These are phyloP conservation scores for Antrodiella citrinella DNA, from an alignment of 768 basidiomycete genomes.

Conservation along the genomic window DNA sequence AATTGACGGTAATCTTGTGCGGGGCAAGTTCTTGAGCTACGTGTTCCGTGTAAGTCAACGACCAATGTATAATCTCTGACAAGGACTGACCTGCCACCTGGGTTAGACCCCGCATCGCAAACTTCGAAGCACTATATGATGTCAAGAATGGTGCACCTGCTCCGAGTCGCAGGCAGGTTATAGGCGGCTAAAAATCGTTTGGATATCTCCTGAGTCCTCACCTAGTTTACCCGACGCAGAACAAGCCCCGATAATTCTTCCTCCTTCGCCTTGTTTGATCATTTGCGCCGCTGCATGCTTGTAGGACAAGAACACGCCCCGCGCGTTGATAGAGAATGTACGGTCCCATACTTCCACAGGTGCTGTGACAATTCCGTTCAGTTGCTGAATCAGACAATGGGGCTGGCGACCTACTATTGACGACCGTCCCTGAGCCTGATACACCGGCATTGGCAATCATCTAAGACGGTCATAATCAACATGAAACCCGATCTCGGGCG, in stretches of 20 bases:
- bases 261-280: constrained; percentile 32
- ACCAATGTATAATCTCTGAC: neutral
- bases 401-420: constrained; percentile 7
- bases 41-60: neutral
- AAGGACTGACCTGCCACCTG: constrained; percentile 14
- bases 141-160: constrained; percentile 1
- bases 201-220: too few relatives aligned
- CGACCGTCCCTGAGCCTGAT: constrained; percentile 1
- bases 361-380: too few relatives aligned
- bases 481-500: neutral
- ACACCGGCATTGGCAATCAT: constrained; percentile 23
- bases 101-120: constrained; percentile 22
- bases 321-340: constrained; percentile 30
- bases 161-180: neutral
- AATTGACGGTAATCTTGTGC: constrained; percentile 22
- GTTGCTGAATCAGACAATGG: neutral
- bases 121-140: constrained; percentile 21
- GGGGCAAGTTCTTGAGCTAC: constrained; percentile 18
- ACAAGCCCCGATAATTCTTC: constrained; percentile 28
- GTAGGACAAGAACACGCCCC: constrained; percentile 33
- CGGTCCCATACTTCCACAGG: constrained; percentile 26
- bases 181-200: neutral
- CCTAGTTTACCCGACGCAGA: neutral
- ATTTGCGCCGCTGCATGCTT: constrained; percentile 33
- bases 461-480: constrained; percentile 3